These are phyloP conservation scores for Basipetospora sp. DNA, from an alignment of 2,329 filamentous ascomycete species.

Conservation along the genomic window DNA sequence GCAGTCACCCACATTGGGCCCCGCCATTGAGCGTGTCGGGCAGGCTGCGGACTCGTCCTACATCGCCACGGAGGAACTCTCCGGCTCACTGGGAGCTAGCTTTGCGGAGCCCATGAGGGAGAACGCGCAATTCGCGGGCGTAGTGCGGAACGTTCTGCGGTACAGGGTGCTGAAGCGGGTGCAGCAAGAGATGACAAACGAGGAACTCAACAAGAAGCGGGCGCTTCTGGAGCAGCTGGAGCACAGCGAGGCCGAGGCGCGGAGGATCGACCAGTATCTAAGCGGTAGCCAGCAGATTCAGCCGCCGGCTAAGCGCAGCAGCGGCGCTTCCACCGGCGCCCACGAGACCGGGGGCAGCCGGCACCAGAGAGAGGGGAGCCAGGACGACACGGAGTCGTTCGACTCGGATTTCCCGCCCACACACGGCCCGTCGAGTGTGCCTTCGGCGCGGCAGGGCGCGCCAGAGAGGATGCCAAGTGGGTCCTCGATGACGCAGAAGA, in stretches of 20 bases:
- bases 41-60: conserved; percentile 94
- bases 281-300: conserved; percentile 52
- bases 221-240: conserved; percentile 75
- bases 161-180: conserved; percentile 88
- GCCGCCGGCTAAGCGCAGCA: conserved; percentile 33
- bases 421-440: conserved; percentile 57
- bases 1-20: conserved; percentile 71
- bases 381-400: conserved; percentile 74
- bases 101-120: conserved; percentile 98
- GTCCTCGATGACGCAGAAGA: conserved; percentile 32
- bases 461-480: conserved; percentile 36
- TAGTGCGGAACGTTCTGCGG: conserved; percentile 74
- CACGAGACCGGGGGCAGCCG: conserved; percentile 14
- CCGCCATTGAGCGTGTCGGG: conserved; percentile 84
- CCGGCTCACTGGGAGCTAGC: conserved; percentile 71
- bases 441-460: conserved; percentile 60
- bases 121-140: conserved; percentile 89
- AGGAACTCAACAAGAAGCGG: conserved; percentile 80
- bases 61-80: conserved; percentile 85
- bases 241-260: conserved; percentile 80
- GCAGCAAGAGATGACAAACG: conserved; percentile 91
- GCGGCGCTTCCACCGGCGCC: conserved; percentile 46
- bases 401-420: conserved; percentile 93
- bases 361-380: conserved; percentile 40
- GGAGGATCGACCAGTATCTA: conserved; percentile 85